Percentiles rank a stretch among this genome's conserved stretches.
Evolutionary conservation across 2,329 filamentous ascomycete genomes (phyloP).

Genomic region (Grosmannia clavigera): DNA sequence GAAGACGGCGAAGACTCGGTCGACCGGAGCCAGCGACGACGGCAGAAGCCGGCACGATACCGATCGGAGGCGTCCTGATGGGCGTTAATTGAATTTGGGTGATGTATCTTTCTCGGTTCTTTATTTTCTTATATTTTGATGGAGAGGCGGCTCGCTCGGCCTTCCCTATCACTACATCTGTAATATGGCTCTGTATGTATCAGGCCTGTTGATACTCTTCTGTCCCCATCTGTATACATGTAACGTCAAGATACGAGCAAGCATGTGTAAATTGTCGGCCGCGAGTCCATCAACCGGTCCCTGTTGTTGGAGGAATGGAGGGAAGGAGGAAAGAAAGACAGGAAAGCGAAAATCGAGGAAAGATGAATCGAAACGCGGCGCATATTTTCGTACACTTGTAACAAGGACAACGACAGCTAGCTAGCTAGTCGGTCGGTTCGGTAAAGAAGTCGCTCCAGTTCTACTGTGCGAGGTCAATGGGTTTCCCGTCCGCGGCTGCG

Average conservation of each 20-base stretch:
- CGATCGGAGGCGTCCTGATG: not conserved
- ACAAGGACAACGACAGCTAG: not conserved
- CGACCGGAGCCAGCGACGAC: slow-evolving; percentile 8
- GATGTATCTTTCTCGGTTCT: not conserved
- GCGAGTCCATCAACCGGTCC: not conserved
- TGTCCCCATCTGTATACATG: not conserved
- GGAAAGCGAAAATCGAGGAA: not conserved
- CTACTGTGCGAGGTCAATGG: not conserved
- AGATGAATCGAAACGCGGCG: not conserved
- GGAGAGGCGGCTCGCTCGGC: not conserved
- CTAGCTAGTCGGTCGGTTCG: not conserved
- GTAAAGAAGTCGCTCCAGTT: not conserved
- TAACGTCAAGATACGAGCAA: not conserved
- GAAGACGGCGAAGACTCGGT: slow-evolving; percentile 3
- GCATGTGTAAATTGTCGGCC: not conserved
- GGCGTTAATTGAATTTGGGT: not conserved
- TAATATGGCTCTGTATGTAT: not conserved
- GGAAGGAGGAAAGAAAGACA: not conserved
- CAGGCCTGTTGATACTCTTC: not conserved
- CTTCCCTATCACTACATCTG: not conserved
- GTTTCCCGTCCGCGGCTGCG: not conserved
- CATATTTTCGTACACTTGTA: no score
- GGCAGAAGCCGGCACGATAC: slow-evolving; percentile 11
- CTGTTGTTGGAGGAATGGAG: not conserved
- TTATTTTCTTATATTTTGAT: not conserved